Base-by-base conservation (phyloP, 2,329 filamentous ascomycete species). In the Pseudogymnoascus pannorum region DNA sequence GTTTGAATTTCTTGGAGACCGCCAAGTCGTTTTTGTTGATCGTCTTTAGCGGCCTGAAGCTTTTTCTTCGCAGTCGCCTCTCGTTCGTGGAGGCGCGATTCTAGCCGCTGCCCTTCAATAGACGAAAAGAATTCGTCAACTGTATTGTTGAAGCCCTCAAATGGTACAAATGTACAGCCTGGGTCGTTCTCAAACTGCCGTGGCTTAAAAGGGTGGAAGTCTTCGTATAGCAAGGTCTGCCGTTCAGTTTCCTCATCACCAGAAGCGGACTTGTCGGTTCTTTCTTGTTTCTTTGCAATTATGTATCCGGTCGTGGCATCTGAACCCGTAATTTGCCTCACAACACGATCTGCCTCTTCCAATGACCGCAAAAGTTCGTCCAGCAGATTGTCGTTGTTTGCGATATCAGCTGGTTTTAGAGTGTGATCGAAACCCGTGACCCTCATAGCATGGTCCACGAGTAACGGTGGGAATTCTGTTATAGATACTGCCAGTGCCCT, bases 111-210 rank as follows among this genome's bases (percentile, higher is more conserved):
- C 0, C 92, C 91, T 75, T 99, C 94, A 24, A 97, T 84, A 0
- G 93, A 97, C 0, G 94, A 97, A 73, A 96, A 97, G 77, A 97
- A 99, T 67, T 96, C 91, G 71, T 99, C 94, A 0, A 96, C 92
- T 0, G 92, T 94, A 70, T 88, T 89, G 73, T 97, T 97, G 78
- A 95, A 97, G 8, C 87, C 88, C 5, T 91, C 82, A 66, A 92
- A 92, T 60, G 90, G 84, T 11, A 97, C 71, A 14, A 96, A 84
- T 2, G 84, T 82, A 22, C 87, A 82, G 0, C 79, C 76, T 0
- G 85, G 77, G 61, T 92, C 85, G 5, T 82, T 79, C 64, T 87
- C 84, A 64, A 96, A 89, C 67, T 97, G 93, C 20, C 81, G 78
- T 0, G 94, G 94, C 38, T 88, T 78, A 73, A 97, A 97, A 0